Evolutionary conservation across 495 filamentous ascomycete species (phyloP), one percentile per base, ranked within the genome.

Genomic region (Aspergillus leporis): DNA sequence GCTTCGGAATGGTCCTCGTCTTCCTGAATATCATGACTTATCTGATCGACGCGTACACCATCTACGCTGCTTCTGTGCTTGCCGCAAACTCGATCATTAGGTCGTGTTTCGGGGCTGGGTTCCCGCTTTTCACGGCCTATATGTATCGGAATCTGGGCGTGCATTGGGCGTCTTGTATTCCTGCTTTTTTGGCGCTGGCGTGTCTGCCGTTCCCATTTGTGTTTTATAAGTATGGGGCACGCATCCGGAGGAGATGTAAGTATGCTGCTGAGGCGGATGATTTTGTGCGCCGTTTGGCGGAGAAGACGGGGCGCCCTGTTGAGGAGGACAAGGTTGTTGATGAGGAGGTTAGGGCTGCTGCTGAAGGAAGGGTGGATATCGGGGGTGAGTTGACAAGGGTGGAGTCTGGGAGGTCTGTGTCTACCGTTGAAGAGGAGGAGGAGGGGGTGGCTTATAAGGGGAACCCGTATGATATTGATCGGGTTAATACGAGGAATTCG

Each of bases 161-260:
- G 50, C 86, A 90, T 67, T 90, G 87, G 88, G 88, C 87, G 8
- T 84, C 79, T n/a, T 82, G 81, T 4, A 75, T 92, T 30, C 87
- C 87, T 1, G 89, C 86, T 0, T 90, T 91, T 66, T 73, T 91
- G 5, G 80, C 85, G 1, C 64, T 91, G 18, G 75, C 71, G 3
- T 90, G 88, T 67, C 71, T 88, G 48, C 89, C 89, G 0, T 86
- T 88, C 59, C 88, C 87, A 0, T 85, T 86, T 63, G 67, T 92
- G 28, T 87, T 91, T 68, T 88, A 86, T 66, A 79, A 75, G 46
- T 91, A 87, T 64, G 89, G 89, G 22, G 68, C 67, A 0, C 34
- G 56, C 16, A 87, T 92, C 56, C 76, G 89, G 2, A 70, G 73
- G 62, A 76, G 71, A 45, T 91, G 89, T 78, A 86, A 85, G 74